Base-by-base conservation (phyloP, 2,329 filamentous ascomycete species). In the Colletotrichum cordylinicola region DNA sequence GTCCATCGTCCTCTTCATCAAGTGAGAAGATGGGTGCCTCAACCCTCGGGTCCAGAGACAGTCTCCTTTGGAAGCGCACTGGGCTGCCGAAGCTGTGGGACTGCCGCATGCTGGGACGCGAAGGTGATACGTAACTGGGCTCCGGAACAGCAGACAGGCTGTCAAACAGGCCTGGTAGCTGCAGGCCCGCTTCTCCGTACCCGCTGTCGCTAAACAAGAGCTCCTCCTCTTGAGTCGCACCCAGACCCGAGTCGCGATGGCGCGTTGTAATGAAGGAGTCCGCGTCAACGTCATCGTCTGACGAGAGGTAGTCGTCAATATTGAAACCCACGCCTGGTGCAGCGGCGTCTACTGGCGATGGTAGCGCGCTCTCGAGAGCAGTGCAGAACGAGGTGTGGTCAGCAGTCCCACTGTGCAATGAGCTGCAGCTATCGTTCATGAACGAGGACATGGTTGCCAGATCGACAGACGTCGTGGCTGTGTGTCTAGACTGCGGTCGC, bases 391-490 rank as follows among this genome's bases (percentile, higher is more conserved):
- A 76, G 15, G 70, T 67, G 29, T 76, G 74, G n/a, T 78, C 79
- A 12, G 66, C 73, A 4, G 58, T 72, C 1, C 68, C 74, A 16
- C 76, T 78, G 31, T 77, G 70, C 8, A 64, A 52, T 16, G 79
- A 78, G 37, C 66, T 74, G 60, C 67, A 60, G 39, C 77, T 79
- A 2, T 69, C 71, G 29, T 67, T 70, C 29, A 62, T 66, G 9
- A 72, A 68, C 0, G 79, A 78, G 1, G 77, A 78, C 24, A 77
- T 70, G 12, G 77, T 79, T 6, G 78, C 77, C 16, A 86, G 77
- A 76, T 89, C 87, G 55, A 89, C 80, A 0, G 87, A 88, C 0
- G 87, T 89, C 33, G 84, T 85, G 10, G 85, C 83, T 0, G 88
- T 89, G 70, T 88, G 86, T 29, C 82, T 84, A 3, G 87, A 88